Percentiles rank a stretch among this genome's conserved stretches.
Evolutionary conservation across 176 grass and related monocot genomes (phyloP).

Genomic region (Carex myosuroides): DNA sequence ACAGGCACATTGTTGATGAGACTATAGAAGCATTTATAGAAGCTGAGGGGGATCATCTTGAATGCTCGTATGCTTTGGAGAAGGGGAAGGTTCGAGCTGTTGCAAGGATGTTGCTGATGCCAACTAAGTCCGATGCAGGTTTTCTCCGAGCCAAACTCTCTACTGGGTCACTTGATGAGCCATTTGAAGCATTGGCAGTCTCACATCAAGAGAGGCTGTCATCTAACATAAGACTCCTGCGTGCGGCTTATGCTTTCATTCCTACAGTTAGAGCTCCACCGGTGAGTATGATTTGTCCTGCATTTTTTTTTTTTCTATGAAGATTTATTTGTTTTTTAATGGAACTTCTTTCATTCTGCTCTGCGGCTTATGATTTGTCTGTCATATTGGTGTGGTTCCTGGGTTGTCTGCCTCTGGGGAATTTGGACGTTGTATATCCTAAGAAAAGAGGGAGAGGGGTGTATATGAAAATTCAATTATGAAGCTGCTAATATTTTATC

Average conservation of each 20-base stretch:
- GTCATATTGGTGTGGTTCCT: not conserved
- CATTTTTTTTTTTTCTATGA: constrained; percentile 1
- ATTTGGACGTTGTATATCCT: not conserved
- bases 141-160: constrained; percentile 51
- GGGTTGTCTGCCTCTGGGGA: not conserved
- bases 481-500: not conserved
- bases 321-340: constrained; percentile 12
- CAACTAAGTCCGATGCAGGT: constrained; percentile 53
- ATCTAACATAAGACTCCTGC: constrained; percentile 75
- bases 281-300: constrained; percentile 54
- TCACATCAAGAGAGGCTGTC: constrained; percentile 80
- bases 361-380: not conserved
- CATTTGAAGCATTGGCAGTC: constrained; percentile 56
- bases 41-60: constrained; percentile 45
- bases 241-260: constrained; percentile 86
- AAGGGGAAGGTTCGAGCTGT: constrained; percentile 52
- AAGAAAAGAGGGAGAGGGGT: not conserved
- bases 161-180: constrained; percentile 44
- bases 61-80: constrained; percentile 40
- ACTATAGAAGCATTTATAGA: constrained; percentile 62
- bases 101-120: constrained; percentile 66
- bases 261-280: constrained; percentile 86
- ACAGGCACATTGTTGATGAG: constrained; percentile 46
- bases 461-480: not conserved
- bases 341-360: not conserved